phyloP scores from a whole-genome alignment of 352 stramenopile genomes.

The Globisporangium rhizosaccharum region DNA sequence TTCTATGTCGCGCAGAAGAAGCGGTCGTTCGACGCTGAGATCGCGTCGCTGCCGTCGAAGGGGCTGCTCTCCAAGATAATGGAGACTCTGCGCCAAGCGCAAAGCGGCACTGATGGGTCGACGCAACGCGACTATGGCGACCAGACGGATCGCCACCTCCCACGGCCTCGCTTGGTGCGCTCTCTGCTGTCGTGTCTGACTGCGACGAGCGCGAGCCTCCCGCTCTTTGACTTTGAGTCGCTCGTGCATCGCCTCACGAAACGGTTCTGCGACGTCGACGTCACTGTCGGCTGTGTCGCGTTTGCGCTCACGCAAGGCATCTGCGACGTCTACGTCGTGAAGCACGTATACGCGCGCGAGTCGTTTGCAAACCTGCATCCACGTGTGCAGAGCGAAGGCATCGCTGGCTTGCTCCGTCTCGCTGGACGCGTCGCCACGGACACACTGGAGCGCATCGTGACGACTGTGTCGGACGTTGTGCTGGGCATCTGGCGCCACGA shows the following conservation, averaged over 20 bases:
- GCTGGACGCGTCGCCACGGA: slow-evolving; percentile 2
- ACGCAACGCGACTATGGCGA: slow-evolving; percentile 15
- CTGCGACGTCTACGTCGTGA: slow-evolving; percentile 16
- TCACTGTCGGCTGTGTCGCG: too few relatives aligned
- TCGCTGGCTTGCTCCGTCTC: slow-evolving; percentile 1
- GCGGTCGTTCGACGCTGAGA: slow-evolving; percentile 38
- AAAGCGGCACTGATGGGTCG: slow-evolving; percentile 3
- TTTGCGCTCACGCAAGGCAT: not conserved
- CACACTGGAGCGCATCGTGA: slow-evolving; percentile 2
- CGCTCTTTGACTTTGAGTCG: slow-evolving; percentile 10
- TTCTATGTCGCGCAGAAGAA: slow-evolving; percentile 47
- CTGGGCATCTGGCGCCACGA: not conserved
- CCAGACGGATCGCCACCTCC: slow-evolving; percentile 13
- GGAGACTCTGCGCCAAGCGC: slow-evolving; percentile 23
- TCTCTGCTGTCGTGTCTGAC: slow-evolving; percentile 16
- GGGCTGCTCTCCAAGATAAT: slow-evolving; percentile 27
- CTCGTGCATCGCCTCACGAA: slow-evolving; percentile 11
- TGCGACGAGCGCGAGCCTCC: slow-evolving; percentile 3
- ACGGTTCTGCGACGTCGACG: slow-evolving; percentile 2
- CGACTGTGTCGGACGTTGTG: not conserved
- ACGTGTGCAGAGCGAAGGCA: slow-evolving; percentile 5
- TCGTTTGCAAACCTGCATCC: not conserved
- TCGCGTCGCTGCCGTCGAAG: slow-evolving; percentile 24
- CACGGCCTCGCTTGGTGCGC: slow-evolving; percentile 17
- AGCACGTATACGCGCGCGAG: slow-evolving; percentile 5